These are phyloP conservation scores for Oidiodendron maius DNA, from an alignment of 495 filamentous ascomycete genomes.

Conservation along the genomic window DNA sequence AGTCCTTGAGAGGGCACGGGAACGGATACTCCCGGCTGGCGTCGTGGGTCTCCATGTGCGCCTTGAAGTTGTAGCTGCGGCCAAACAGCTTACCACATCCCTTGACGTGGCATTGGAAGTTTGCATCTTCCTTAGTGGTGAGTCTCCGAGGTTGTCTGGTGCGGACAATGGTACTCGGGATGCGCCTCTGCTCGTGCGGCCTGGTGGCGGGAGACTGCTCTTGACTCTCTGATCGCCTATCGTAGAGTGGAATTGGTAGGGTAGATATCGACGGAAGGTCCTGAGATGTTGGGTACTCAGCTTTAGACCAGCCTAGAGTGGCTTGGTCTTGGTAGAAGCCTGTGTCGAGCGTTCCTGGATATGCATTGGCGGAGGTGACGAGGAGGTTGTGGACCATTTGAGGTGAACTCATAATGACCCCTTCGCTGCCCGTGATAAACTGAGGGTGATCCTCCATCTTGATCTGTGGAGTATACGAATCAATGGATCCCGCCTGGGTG, in stretches of 20 bases:
- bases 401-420: slow-evolving; percentile 41
- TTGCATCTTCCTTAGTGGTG: slow-evolving; percentile 70
- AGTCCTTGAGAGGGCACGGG: slow-evolving; percentile 56
- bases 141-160: slow-evolving; percentile 47
- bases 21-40: slow-evolving; percentile 65
- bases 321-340: slow-evolving; percentile 38
- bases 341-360: slow-evolving; percentile 23
- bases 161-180: slow-evolving; percentile 27
- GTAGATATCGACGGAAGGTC: slow-evolving; percentile 17
- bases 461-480: slow-evolving; percentile 40
- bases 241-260: slow-evolving; percentile 19
- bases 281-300: slow-evolving; percentile 34
- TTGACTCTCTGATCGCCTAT: slow-evolving; percentile 16
- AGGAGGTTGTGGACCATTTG: slow-evolving; percentile 32
- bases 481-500: slow-evolving; percentile 20
- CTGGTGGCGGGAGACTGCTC: slow-evolving; percentile 16
- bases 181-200: slow-evolving; percentile 27
- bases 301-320: slow-evolving; percentile 37
- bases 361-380: slow-evolving; percentile 35
- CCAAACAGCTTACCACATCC: slow-evolving; percentile 78
- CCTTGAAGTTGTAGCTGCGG: slow-evolving; percentile 83
- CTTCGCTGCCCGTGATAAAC: slow-evolving; percentile 32
- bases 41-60: slow-evolving; percentile 87
- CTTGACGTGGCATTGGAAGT: slow-evolving; percentile 62
- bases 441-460: slow-evolving; percentile 43